phyloP scores from a whole-genome alignment of 2,329 filamentous ascomycete species.

The Xylaria sp. region DNA sequence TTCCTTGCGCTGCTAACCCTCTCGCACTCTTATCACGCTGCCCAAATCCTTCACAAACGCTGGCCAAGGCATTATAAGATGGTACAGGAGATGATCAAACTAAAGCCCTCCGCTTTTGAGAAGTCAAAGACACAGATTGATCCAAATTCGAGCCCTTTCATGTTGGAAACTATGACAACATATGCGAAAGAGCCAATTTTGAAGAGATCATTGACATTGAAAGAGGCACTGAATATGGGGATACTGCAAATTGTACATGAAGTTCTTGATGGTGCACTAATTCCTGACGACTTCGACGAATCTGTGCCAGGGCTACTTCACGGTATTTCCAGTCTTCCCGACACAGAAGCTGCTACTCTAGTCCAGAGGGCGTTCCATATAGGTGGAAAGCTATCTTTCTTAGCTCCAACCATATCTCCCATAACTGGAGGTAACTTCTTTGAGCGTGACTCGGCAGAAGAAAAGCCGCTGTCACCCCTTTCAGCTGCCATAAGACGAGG shows the following conservation, averaged over 20 bases:
- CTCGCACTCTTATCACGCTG: constrained; percentile 19
- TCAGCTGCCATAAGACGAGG: constrained; percentile 20
- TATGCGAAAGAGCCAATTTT: not conserved
- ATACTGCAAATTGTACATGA: not conserved
- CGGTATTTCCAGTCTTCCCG: constrained; percentile 15
- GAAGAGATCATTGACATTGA: not conserved
- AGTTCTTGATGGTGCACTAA: not conserved
- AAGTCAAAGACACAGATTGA: not conserved
- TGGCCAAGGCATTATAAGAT: constrained; percentile 16
- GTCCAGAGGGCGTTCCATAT: not conserved
- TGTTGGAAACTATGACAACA: not conserved
- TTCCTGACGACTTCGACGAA: not conserved
- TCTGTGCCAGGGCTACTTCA: not conserved
- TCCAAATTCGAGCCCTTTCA: not conserved
- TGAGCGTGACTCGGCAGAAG: not conserved
- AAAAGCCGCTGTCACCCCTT: constrained; percentile 9
- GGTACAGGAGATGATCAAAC: constrained; percentile 17
- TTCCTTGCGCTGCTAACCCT: constrained; percentile 12
- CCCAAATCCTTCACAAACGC: constrained; percentile 16
- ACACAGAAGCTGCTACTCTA: constrained; percentile 3
- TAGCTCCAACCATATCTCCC: not conserved
- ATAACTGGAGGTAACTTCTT: not conserved
- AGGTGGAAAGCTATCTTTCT: constrained; percentile 6
- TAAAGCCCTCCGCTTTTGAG: constrained; percentile 9
- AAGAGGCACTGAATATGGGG: constrained; percentile 1